Evolutionary conservation across 2,329 filamentous ascomycete genomes (phyloP).

Genomic region (Botrytis fragariae): DNA sequence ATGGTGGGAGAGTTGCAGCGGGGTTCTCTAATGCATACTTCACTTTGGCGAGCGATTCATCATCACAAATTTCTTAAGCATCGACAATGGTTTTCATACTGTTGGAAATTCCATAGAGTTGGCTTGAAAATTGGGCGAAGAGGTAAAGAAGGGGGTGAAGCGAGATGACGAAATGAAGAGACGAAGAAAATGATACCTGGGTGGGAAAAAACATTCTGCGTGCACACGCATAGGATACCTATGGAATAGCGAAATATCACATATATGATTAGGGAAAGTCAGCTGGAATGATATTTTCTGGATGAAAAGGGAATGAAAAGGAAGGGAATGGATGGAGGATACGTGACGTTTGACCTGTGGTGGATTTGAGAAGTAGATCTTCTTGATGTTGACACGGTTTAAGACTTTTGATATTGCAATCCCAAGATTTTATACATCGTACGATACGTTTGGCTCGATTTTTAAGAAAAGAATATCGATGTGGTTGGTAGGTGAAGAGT

Average conservation of each 20-base stretch:
- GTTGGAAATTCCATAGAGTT: not conserved
- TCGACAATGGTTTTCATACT: not conserved
- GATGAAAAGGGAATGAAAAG: not conserved
- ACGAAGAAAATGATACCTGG: conserved; percentile 3
- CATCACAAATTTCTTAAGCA: not conserved
- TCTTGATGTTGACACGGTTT: not conserved
- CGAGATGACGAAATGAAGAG: not conserved
- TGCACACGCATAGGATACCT: conserved; percentile 17
- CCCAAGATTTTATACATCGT: not conserved
- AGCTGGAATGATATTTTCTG: not conserved
- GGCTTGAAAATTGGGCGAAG: not conserved
- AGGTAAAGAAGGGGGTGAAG: not conserved
- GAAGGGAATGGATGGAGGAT: not conserved
- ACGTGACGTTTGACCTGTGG: not conserved
- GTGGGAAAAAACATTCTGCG: not conserved
- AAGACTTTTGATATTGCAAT: not conserved
- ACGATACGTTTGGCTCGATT: not conserved
- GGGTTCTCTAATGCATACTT: not conserved
- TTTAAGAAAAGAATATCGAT: not conserved
- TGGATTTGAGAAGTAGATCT: not conserved
- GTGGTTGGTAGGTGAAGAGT: not conserved
- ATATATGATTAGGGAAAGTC: not conserved
- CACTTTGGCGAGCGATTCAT: not conserved
- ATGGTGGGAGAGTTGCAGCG: not conserved
- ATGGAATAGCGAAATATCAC: conserved; percentile 7